Conservation (phyloP, 306 rosid genomes). For the Cicer pinnatifidum region DNA sequence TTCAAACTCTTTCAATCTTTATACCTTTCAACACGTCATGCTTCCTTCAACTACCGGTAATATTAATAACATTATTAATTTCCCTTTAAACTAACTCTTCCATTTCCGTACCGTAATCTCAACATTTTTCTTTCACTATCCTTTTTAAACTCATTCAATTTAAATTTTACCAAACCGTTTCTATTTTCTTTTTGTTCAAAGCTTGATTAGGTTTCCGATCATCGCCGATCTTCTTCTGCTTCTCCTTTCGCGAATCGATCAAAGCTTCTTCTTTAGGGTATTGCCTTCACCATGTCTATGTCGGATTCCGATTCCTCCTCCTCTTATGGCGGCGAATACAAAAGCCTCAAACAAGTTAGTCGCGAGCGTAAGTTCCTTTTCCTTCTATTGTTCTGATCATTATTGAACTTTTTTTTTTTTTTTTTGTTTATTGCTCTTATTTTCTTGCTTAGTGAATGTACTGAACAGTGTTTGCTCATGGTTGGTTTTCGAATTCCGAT, state of each 20-base stretch:
- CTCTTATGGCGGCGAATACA: slow-evolving; percentile 46
- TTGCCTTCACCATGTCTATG: slow-evolving; percentile 41
- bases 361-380: slow-evolving; percentile 47
- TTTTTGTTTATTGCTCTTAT: background rate
- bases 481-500: background rate
- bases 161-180: slow-evolving; percentile 13
- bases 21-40: slow-evolving; percentile 46
- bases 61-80: background rate
- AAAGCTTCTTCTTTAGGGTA: slow-evolving; percentile 38
- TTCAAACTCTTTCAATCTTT: slow-evolving; percentile 35
- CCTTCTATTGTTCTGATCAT: background rate
- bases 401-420: background rate
- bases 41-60: slow-evolving; percentile 37
- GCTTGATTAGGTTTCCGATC: slow-evolving; percentile 37
- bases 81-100: slow-evolving; percentile 14
- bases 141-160: background rate
- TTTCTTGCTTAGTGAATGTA: slow-evolving; percentile 8
- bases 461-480: slow-evolving; percentile 4
- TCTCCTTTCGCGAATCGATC: slow-evolving; percentile 39
- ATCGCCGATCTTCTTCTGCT: slow-evolving; percentile 42
- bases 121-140: slow-evolving; percentile 7
- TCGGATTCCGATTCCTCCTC: slow-evolving; percentile 56
- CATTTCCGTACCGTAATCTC: slow-evolving; percentile 13
- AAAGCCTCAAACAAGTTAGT: slow-evolving; percentile 49
- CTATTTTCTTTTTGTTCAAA: slow-evolving; percentile 1